A percentile compares a stretch with the other conserved stretches of the same genome.
Evolutionary conservation across 2,329 filamentous ascomycete genomes (phyloP).

Genomic region (Scedosporium apiospermum): DNA sequence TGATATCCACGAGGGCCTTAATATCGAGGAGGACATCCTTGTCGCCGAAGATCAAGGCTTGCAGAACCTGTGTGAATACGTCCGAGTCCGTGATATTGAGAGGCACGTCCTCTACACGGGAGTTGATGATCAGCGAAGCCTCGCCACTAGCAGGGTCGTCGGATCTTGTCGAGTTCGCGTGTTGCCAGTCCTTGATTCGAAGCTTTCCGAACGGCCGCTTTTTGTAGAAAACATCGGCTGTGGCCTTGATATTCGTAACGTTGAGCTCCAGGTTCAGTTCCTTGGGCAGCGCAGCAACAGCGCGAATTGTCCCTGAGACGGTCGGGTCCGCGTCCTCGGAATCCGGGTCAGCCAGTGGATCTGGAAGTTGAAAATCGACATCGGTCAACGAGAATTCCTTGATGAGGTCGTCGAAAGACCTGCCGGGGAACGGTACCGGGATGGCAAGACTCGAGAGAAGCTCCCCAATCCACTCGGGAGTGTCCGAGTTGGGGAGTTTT

Average conservation of each 20-base stretch:
- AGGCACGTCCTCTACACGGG: constrained; percentile 67
- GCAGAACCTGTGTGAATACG: constrained; percentile 72
- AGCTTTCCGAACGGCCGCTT: constrained; percentile 70
- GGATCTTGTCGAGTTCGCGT: constrained; percentile 68
- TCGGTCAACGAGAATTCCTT: constrained; percentile 80
- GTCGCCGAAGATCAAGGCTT: constrained; percentile 66
- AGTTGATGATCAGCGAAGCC: constrained; percentile 62
- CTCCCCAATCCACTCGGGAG: constrained; percentile 74
- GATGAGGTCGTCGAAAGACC: constrained; percentile 66
- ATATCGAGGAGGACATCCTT: constrained; percentile 63
- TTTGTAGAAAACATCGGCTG: constrained; percentile 73
- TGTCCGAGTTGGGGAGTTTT: constrained; percentile 51
- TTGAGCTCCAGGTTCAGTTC: constrained; percentile 81
- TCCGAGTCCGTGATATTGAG: constrained; percentile 73
- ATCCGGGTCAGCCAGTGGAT: constrained; percentile 66
- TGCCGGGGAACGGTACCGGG: constrained; percentile 74
- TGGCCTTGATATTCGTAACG: constrained; percentile 66
- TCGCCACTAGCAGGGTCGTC: constrained; percentile 40
- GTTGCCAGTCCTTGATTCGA: constrained; percentile 72
- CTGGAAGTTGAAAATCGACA: constrained; percentile 77
- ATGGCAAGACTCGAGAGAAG: constrained; percentile 74
- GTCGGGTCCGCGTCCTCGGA: constrained; percentile 64
- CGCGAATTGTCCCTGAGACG: constrained; percentile 75
- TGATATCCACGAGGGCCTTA: constrained; percentile 71
- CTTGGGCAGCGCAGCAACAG: constrained; percentile 67